phyloP scores from a whole-genome alignment of 345 rosid species.

The Barbarea vulgaris region DNA sequence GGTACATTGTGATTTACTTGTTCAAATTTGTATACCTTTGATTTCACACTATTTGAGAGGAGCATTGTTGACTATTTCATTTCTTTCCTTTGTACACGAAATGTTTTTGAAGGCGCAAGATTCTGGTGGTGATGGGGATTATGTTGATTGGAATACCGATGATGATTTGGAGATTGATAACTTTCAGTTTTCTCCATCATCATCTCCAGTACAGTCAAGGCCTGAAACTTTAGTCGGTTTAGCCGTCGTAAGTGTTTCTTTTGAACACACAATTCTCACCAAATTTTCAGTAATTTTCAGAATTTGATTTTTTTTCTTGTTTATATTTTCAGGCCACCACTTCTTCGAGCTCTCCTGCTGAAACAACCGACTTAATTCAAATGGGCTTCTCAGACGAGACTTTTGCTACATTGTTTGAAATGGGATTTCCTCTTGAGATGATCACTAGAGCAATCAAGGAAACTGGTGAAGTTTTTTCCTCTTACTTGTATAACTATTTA shows the following conservation, averaged over 20 bases:
- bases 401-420: slow-evolving; percentile 32
- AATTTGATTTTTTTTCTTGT: not conserved
- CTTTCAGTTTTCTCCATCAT: slow-evolving; percentile 19
- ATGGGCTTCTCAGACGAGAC: slow-evolving; percentile 34
- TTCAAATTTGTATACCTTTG: not conserved
- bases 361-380: slow-evolving; percentile 25
- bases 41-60: not conserved
- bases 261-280: not conserved
- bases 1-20: slow-evolving; percentile 29
- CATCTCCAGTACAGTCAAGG: slow-evolving; percentile 12
- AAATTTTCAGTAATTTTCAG: not conserved
- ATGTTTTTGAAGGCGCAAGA: slow-evolving; percentile 31
- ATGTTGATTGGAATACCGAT: slow-evolving; percentile 24
- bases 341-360: slow-evolving; percentile 30
- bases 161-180: slow-evolving; percentile 36
- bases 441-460: slow-evolving; percentile 38
- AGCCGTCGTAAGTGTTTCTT: not conserved
- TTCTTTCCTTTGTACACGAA: not conserved
- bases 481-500: not conserved
- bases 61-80: not conserved
- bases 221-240: not conserved
- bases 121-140: slow-evolving; percentile 18
- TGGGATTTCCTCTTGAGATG: slow-evolving; percentile 32
- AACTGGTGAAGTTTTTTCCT: slow-evolving; percentile 24
- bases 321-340: slow-evolving; percentile 10